These are phyloP conservation scores for Pelargonium citronellum DNA, from an alignment of 441 rosid species.

Conservation along the genomic window DNA sequence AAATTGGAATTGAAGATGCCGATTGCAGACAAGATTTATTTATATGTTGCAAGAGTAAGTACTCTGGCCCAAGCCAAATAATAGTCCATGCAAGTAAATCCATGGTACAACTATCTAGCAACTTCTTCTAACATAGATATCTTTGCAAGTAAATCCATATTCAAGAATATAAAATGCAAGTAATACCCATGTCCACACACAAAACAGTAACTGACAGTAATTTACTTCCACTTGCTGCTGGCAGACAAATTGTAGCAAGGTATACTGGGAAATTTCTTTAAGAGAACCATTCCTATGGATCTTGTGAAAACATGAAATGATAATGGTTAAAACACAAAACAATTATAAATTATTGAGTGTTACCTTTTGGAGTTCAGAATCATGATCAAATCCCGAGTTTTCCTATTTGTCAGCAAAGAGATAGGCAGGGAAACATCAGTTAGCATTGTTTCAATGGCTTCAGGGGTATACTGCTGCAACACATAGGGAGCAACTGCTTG, in stretches of 20 bases:
- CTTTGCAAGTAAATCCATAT: neutral
- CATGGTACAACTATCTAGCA: neutral
- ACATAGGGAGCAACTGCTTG: constrained; percentile 89
- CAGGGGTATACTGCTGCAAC: constrained; percentile 79
- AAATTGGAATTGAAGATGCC: neutral
- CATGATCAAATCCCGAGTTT: constrained; percentile 81
- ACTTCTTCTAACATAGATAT: neutral
- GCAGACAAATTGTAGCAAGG: neutral
- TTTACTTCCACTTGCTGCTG: constrained; percentile 1
- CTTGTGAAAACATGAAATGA: constrained; percentile 1
- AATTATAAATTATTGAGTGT: constrained; percentile 10
- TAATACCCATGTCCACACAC: neutral
- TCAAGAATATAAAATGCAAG: neutral
- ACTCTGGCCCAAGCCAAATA: neutral
- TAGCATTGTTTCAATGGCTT: constrained; percentile 66
- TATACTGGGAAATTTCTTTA: neutral
- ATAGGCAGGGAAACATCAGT: constrained; percentile 57
- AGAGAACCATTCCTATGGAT: neutral
- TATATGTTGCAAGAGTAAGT: neutral
- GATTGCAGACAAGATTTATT: neutral
- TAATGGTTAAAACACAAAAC: constrained; percentile 11
- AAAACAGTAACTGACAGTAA: neutral
- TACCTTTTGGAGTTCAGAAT: constrained; percentile 93
- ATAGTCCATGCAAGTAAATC: neutral
- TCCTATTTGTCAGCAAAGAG: constrained; percentile 71